Evolutionary conservation across 257 asterid species (phyloP), one percentile per base, ranked within the genome.

Genomic region (Catharanthus roseus): DNA sequence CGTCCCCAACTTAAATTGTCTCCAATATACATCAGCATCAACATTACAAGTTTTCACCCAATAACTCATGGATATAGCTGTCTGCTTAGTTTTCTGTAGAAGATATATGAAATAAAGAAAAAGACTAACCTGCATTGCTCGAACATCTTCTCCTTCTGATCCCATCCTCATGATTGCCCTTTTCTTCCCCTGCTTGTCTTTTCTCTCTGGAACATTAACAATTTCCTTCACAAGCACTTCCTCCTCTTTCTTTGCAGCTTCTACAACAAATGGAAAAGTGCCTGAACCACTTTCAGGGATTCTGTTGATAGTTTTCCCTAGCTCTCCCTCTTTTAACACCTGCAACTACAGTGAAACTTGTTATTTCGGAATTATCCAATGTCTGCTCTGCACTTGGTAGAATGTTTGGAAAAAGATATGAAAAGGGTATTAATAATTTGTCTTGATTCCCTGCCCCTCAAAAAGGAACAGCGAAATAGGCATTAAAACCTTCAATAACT

Each of bases 101-200:
- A 41, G 5, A 26, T 3, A 39, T 53, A 47, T 13, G 42, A 23
- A 58, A 60, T 41, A 50, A 29, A 68, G 39, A 24, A 56, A 42
- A 64, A n/a, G n/a, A 39, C 69, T 67, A 75, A 93, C 99, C 97
- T 93, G 99, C 93, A 93, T 71, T 33, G 81, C 87, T 72, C 53
- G 85, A 62, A 95, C 97, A 49, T 85, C 89, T 34, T 89, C 96
- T 74, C 97, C 97, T 88, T 91, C 96, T 5, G 96, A 85, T 73
- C 99, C 97, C 75, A 7, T 79, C 76, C 91, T 88, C 81, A 95
- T 69, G 15, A 86, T 79, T 73, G 38, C 61, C 84, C 84, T 89
- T 71, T 71, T 82, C 78, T 77, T 82, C 34, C 50, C 85, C 19
- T 72, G 41, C 28, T 67, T 80, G 64, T 67, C 84, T 77, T 83